A percentile compares a stretch with the other conserved stretches of the same genome.
Evolutionary conservation across 1,139 yeast genomes (phyloP).

Genomic region (Yamadazyma buinensis): DNA sequence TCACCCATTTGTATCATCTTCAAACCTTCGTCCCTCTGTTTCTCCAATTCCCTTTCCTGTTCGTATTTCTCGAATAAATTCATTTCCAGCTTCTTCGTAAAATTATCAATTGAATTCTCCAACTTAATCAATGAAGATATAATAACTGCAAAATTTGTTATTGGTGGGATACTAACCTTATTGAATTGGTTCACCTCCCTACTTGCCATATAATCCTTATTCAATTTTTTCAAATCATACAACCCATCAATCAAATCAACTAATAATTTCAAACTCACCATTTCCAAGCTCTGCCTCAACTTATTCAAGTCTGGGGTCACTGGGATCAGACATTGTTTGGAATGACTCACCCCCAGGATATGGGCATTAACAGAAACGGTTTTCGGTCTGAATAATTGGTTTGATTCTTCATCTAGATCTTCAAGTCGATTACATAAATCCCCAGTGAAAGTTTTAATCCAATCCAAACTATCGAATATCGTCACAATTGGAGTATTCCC

Average conservation of each 20-base stretch:
- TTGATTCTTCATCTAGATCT: constrained; percentile 71
- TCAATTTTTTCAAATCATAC: constrained; percentile 21
- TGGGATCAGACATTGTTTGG: constrained; percentile 46
- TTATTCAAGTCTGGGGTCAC: constrained; percentile 37
- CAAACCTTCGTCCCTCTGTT: background rate
- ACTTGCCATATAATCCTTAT: constrained; percentile 17
- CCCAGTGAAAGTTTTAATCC: constrained; percentile 83
- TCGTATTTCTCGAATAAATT: constrained; percentile 21
- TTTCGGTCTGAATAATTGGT: constrained; percentile 22
- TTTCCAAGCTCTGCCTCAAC: constrained; percentile 26
- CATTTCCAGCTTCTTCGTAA: constrained; percentile 24
- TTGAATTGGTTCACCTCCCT: constrained; percentile 11
- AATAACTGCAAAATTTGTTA: constrained; percentile 47
- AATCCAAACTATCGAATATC: constrained; percentile 59
- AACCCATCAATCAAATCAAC: constrained; percentile 26
- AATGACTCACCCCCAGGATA: constrained; percentile 24
- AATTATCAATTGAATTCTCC: constrained; percentile 46
- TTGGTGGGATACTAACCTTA: constrained; percentile 40
- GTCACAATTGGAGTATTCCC: constrained; percentile 48
- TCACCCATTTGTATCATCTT: constrained; percentile 1
- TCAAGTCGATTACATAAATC: constrained; percentile 68
- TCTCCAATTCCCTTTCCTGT: constrained; percentile 7
- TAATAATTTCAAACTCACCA: constrained; percentile 29
- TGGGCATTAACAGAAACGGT: constrained; percentile 21
- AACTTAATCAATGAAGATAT: constrained; percentile 50